A percentile compares a stretch with the other conserved stretches of the same genome.
Evolutionary conservation across 2,329 filamentous ascomycete genomes (phyloP).

Genomic region (Fusarium sp.): DNA sequence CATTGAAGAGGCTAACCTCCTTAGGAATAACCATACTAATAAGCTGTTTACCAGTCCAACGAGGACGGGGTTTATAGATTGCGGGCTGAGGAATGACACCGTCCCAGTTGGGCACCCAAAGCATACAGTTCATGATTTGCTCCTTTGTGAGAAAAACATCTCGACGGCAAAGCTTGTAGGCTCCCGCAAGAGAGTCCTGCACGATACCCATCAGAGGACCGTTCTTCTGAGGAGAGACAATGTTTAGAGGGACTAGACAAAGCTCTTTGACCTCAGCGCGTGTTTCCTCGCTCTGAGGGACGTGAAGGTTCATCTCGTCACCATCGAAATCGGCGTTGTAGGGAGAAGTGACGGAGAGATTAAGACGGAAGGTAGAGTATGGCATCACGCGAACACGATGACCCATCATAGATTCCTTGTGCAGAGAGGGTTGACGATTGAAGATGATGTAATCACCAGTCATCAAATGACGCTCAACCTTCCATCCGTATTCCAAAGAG

Average conservation of each 20-base stretch:
- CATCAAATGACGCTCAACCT: conserved; percentile 96
- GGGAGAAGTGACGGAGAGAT: conserved; percentile 95
- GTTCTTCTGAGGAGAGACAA: conserved; percentile 97
- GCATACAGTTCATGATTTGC: conserved; percentile 94
- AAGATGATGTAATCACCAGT: conserved; percentile 99
- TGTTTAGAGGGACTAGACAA: conserved; percentile 97
- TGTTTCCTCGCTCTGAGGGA: conserved; percentile 96
- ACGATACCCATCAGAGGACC: conserved; percentile 99
- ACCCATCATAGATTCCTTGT: conserved; percentile 99
- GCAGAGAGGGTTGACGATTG: conserved; percentile 98
- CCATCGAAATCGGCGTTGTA: conserved; percentile 99
- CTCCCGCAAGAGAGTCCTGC: conserved; percentile 94
- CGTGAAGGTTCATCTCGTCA: conserved; percentile 99
- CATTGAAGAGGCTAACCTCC: conserved; percentile 80
- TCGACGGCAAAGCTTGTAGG: conserved; percentile 95
- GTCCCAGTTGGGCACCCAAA: conserved; percentile 99
- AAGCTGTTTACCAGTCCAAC: conserved; percentile 99
- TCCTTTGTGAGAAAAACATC: conserved; percentile 93
- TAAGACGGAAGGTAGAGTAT: conserved; percentile 97
- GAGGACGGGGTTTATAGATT: conserved; percentile 90
- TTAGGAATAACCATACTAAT: conserved; percentile 91
- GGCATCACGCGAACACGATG: conserved; percentile 98
- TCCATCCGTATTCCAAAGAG: conserved; percentile 94
- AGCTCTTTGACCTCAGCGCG: conserved; percentile 94
- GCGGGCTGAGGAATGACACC: conserved; percentile 92